phyloP scores from a whole-genome alignment of 2,329 filamentous ascomycete species.

The Cytospora chrysosperma region DNA sequence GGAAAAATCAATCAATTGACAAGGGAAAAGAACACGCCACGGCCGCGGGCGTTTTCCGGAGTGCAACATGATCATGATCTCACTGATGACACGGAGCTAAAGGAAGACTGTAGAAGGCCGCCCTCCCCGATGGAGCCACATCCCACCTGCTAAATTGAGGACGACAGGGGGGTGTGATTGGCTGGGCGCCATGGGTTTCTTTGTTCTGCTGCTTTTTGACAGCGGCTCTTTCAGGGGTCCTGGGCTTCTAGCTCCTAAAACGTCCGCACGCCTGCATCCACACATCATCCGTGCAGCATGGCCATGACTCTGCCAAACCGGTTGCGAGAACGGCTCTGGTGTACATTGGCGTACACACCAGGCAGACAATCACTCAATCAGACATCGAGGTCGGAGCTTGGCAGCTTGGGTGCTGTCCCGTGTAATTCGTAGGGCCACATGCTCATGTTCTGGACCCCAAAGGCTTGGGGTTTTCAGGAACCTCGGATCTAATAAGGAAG shows the following conservation, averaged over 20 bases:
- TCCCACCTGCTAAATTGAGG: slow-evolving; percentile 18
- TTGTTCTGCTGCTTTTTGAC: too few species aligned
- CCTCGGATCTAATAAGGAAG: neutral
- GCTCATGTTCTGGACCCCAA: neutral
- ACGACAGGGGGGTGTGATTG: slow-evolving; percentile 10
- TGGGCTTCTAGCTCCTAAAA: neutral
- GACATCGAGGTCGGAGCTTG: too few species aligned
- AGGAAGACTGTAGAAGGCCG: neutral
- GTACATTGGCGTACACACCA: too few species aligned
- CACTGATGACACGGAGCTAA: slow-evolving; percentile 2
- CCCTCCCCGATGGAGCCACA: slow-evolving; percentile 12
- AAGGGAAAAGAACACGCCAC: neutral
- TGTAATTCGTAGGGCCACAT: neutral
- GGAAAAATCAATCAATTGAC: neutral
- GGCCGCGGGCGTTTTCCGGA: slow-evolving; percentile 8
- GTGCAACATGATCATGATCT: slow-evolving; percentile 13
- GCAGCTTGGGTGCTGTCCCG: too few species aligned
- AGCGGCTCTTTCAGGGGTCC: neutral
- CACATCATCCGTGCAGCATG: neutral
- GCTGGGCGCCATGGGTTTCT: neutral
- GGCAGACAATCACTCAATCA: neutral
- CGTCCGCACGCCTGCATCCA: neutral
- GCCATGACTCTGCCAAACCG: too few species aligned
- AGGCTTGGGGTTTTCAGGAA: neutral
- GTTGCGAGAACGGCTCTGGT: neutral